Evolutionary conservation across 2,329 filamentous ascomycete species (phyloP).

Genomic region (Cadophora sp.): DNA sequence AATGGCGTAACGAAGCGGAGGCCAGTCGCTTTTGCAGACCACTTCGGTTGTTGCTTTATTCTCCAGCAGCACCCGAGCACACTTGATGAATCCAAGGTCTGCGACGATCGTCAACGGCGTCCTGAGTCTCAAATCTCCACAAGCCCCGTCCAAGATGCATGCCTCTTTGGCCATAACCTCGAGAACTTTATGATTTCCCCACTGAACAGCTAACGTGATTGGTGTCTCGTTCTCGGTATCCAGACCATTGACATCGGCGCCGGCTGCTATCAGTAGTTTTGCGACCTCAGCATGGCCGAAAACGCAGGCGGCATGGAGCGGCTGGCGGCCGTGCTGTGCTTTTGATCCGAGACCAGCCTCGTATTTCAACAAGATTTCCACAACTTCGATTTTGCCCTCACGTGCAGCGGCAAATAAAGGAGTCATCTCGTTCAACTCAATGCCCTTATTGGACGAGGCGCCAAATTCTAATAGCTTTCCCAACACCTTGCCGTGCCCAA

Average conservation of each 20-base stretch:
- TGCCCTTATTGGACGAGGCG: neutral
- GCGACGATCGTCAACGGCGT: conserved; percentile 1
- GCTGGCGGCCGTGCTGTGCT: neutral
- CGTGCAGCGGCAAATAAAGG: conserved; percentile 14
- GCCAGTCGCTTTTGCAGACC: neutral
- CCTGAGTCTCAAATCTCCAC: neutral
- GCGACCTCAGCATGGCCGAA: neutral
- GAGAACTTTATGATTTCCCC: neutral
- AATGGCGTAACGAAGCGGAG: conserved; percentile 11
- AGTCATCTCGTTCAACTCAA: neutral
- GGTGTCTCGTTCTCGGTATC: neutral
- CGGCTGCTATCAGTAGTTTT: neutral
- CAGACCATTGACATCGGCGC: neutral
- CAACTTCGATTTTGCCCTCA: neutral
- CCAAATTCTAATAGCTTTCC: neutral
- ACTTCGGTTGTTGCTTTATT: conserved; percentile 7
- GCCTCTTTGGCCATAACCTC: neutral
- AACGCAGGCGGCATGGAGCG: neutral
- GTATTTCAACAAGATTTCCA: neutral
- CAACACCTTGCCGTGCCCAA: conserved; percentile 6
- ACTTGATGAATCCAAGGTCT: conserved; percentile 4
- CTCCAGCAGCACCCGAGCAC: neutral
- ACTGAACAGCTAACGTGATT: neutral
- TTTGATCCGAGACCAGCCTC: neutral
- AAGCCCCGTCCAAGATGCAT: neutral